Evolutionary conservation across 2,329 filamentous ascomycete species (phyloP), one percentile per base, ranked within the genome.

Genomic region (Penicillium digitatum): DNA sequence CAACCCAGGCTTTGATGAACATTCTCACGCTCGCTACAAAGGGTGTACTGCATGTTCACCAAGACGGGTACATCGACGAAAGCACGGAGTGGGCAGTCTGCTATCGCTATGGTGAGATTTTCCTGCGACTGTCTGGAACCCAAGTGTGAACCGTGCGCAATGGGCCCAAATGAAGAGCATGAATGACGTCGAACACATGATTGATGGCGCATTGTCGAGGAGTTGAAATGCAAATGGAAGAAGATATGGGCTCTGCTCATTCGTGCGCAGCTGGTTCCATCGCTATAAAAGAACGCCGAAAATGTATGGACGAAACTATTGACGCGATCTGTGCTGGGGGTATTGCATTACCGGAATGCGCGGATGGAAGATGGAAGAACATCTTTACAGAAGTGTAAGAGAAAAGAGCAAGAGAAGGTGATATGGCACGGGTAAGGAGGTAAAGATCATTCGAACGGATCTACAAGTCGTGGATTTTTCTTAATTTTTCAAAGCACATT

Each of bases 1-100:
- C 87, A 9, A 85, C 88, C 2, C 88, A 91, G 69, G 89, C 85
- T 0, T 87, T 90, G 67, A 83, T 88, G 74, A 88, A 94, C 69
- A 79, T 89, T 2, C 80, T 95, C 14, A 79, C 81, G 11, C 79
- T 94, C 40, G 86, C 83, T 6, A 90, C 84, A 2, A 89, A 86
- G 72, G 80, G 80, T 2, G 70, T 82, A 52, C 74, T 93, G 42
- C 69, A 74, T 18, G 83, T 92, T 5, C 72, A 81, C 58, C 90
- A 95, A 72, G 72, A 74, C 34, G 63, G 66, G 0, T 79, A 77
- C 52, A 73, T 71, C 8, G 70, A 76, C 48, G 40, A 49, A 5
- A 67, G 63, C 34, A 59, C 35, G 12, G 57, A 60, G 18, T 59
- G 57, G 50, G 63, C 60, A 11, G 52, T 54, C 12, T 43, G 49